phyloP scores from a whole-genome alignment of 2,329 filamentous ascomycete genomes.

The Periglandula ipomoeae region DNA sequence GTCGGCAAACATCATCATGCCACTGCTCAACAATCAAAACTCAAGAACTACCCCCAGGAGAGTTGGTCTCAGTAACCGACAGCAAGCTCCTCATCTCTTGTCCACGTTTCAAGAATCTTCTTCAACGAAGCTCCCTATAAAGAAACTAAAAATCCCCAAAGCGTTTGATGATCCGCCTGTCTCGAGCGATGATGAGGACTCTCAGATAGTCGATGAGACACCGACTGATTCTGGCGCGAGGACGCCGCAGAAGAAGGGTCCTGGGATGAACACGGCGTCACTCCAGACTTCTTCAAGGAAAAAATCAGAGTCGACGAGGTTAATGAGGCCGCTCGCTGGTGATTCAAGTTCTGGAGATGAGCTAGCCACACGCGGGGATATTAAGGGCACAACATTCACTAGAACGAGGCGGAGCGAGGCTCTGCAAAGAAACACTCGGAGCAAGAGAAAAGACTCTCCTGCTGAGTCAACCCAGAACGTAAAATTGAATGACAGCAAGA shows the following conservation, averaged over 20 bases:
- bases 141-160: constrained; percentile 9
- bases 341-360: constrained; percentile 19
- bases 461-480: not conserved
- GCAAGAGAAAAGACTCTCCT: constrained; percentile 4
- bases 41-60: not conserved
- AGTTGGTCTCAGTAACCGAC: constrained; percentile 14
- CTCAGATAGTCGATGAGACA: constrained; percentile 4
- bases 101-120: not conserved
- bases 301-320: not conserved
- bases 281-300: not conserved
- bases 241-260: not conserved
- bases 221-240: not conserved
- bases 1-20: not conserved
- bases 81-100: constrained; percentile 13
- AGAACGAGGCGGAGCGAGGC: constrained; percentile 1
- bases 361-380: constrained; percentile 18
- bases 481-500: constrained; percentile 4
- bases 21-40: constrained; percentile 6
- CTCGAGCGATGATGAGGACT: constrained; percentile 19
- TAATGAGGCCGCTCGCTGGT: constrained; percentile 3
- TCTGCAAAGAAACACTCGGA: constrained; percentile 3
- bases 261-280: not conserved
- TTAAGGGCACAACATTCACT: constrained; percentile 24
- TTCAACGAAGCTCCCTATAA: not conserved
- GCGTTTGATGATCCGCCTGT: constrained; percentile 17